These are phyloP conservation scores for Penicillium corylophilum DNA, from an alignment of 2,329 filamentous ascomycete species.

Conservation along the genomic window DNA sequence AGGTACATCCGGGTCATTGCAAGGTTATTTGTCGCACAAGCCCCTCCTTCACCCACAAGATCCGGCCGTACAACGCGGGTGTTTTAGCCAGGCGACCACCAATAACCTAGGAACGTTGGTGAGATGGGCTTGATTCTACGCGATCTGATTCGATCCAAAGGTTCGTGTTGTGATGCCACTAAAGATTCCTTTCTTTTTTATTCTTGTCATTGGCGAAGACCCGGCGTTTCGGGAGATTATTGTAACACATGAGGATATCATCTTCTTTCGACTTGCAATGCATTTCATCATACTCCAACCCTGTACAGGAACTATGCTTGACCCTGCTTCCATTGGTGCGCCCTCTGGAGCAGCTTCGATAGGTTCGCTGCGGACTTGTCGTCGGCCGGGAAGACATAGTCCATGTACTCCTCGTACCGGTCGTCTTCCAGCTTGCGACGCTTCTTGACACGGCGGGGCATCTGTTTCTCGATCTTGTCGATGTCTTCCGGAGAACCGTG, in stretches of 20 bases:
- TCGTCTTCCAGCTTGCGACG: slow-evolving; percentile 88
- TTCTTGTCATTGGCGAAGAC: background rate
- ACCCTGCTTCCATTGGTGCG: slow-evolving; percentile 80
- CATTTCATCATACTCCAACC: background rate
- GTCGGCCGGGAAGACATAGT: slow-evolving; percentile 96
- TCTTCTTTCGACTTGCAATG: background rate
- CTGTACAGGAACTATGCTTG: slow-evolving; percentile 30
- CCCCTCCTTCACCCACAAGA: background rate
- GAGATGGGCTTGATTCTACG: background rate
- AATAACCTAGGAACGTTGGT: background rate
- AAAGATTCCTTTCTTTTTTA: background rate
- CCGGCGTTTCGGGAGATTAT: background rate
- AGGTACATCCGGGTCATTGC: background rate
- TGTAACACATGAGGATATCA: background rate
- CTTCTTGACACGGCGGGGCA: slow-evolving; percentile 92
- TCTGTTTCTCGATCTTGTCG: slow-evolving; percentile 83
- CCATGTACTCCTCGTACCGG: slow-evolving; percentile 92
- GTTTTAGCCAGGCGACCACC: background rate
- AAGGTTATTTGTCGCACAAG: background rate
- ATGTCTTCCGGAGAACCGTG: slow-evolving; percentile 75
- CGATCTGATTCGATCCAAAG: background rate
- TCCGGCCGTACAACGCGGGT: background rate
- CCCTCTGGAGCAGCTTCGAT: slow-evolving; percentile 79
- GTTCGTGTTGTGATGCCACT: background rate
- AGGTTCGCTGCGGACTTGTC: slow-evolving; percentile 82